A percentile compares a stretch with the other conserved stretches of the same genome.
phyloP scores from a whole-genome alignment of 768 basidiomycete species.

The Psilocybe azurescens region DNA sequence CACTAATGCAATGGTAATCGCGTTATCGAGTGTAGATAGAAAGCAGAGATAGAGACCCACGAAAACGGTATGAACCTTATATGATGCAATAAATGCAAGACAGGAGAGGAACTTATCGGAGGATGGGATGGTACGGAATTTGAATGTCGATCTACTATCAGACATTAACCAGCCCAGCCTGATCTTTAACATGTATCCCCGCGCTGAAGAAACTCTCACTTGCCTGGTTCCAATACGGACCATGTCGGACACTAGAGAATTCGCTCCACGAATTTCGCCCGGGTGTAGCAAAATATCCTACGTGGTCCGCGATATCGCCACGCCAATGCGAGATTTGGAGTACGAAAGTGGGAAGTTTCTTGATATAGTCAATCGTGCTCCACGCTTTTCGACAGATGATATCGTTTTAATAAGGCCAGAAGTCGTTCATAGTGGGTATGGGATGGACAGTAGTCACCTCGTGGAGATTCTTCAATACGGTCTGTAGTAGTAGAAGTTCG shows the following conservation, averaged over 20 bases:
- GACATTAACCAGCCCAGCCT: slow-evolving; percentile 1
- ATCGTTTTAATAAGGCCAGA: background rate
- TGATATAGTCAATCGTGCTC: background rate
- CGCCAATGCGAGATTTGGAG: background rate
- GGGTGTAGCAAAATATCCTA: background rate
- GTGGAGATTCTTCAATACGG: background rate
- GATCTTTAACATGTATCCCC: background rate
- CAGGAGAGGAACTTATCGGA: background rate
- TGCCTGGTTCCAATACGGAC: slow-evolving; percentile 4
- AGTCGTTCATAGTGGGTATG: background rate
- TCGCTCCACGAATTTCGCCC: background rate
- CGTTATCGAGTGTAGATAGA: background rate
- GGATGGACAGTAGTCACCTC: background rate
- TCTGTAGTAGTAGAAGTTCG: background rate
- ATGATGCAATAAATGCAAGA: background rate
- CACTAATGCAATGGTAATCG: background rate
- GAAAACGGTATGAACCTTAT: background rate
- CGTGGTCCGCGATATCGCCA: background rate
- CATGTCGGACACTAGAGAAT: background rate
- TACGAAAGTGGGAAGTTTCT: background rate
- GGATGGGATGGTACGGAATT: background rate
- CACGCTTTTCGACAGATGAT: background rate
- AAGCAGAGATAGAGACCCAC: background rate
- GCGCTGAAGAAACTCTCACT: background rate
- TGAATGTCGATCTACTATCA: background rate